Evolutionary conservation across 1,284 basidiomycete species (phyloP), one percentile per base, ranked within the genome.

Genomic region (Microbotryum silenes-acaulis): DNA sequence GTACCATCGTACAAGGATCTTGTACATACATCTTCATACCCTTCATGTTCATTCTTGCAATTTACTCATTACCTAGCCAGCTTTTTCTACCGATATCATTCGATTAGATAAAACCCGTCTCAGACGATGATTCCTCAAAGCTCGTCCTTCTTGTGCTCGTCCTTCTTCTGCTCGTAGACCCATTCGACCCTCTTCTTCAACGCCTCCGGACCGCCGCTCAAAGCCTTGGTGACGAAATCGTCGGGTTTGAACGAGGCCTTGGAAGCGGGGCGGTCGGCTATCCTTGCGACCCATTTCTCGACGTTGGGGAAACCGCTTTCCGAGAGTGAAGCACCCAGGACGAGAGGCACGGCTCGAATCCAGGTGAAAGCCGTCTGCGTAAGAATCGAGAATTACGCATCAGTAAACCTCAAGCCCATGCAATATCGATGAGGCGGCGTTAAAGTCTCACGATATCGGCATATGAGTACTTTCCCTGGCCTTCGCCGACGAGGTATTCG

Each of bases 401-500:
- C 31, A 31, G 31, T 10, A 9, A 31, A 10, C 7, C 31, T 31
- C 31, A 8, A 3, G 31, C 9, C 31, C 8, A 10, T 31, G 31
- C 31, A 31, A 31, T 31, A 31, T 31, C 31, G 31, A 10, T 7
- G 44, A 58, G 18, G 29, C 8, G 51, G 44, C 27, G 79, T 79
- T 79, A 81, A 81, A 6, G 75, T 76, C 71, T 72, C 79, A 59
- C 87, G 72, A 60, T 76, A 76, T 2, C 85, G 82, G 78, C 79
- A 20, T 76, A 77, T 49, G 79, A 82, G 75, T 82, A 87, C 60
- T 81, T 82, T 8, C 85, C 85, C 56, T 78, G 76, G 0, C 82
- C 84, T 33, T 82, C 76, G 14, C 88, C 88, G 12, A 82, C 86
- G 33, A 91, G 81, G 74, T 80, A 91, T 6, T 75, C 72, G 18